Evolutionary conservation across 2,329 filamentous ascomycete genomes (phyloP), one percentile per base, ranked within the genome.

Genomic region (Biscogniauxia mediterranea): DNA sequence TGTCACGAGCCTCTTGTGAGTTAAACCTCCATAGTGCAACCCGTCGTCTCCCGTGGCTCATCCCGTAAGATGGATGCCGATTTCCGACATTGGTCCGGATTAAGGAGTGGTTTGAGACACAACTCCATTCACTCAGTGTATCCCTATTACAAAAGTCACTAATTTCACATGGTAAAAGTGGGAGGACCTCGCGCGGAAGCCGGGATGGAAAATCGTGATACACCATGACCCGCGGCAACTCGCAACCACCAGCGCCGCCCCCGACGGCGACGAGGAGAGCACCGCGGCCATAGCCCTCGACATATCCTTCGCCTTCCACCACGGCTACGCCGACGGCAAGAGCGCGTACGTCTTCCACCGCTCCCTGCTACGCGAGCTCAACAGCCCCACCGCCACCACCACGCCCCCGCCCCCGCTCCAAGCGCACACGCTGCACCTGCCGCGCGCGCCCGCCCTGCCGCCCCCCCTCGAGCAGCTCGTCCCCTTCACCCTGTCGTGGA

Each of bases 261-360:
- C 62, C 4, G 52, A 20, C 49, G 49, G n/a, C 21, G 13, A 21
- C 21, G 6, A 52, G n/a, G n/a, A n/a, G n/a, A 52, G 19, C 11
- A 26, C 19, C 32, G 56, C 64, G 2, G 26, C 55, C 0, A 54
- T 68, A 4, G 66, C 72, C 5, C 66, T 78, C 38, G 78, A 84
- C 55, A 61, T 83, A 13, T 64, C 79, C 5, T 83, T 85, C 64
- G 74, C 77, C 5, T 82, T 75, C 38, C 84, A 87, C 62, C 84
- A 87, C 64, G 75, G 78, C 0, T 73, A 86, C 19, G 76, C 77
- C 23, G 85, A 87, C 64, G 85, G 85, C 1, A 73, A 77, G 13
- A 79, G 80, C 64, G 80, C 79, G 0, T 71, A 73, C 26, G 67
- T 77, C 1, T 85, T 87, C 64, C 84, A 87, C 62, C 70, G 76